These are phyloP conservation scores for Diaporthe citri DNA, from an alignment of 2,329 filamentous ascomycete genomes.

Conservation along the genomic window DNA sequence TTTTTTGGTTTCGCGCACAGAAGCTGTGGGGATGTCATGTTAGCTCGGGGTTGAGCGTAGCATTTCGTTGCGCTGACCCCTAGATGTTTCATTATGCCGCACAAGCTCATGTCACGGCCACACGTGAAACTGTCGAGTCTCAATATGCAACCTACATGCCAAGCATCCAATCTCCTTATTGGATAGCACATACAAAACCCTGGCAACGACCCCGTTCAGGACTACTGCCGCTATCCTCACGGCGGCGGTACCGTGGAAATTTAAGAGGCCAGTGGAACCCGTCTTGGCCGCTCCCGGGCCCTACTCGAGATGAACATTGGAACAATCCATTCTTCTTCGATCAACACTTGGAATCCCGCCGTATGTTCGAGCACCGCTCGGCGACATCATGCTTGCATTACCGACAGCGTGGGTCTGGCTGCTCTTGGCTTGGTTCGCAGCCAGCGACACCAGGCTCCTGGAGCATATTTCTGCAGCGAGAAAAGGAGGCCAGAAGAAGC, in stretches of 20 bases:
- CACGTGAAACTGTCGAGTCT: background rate
- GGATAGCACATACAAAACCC: background rate
- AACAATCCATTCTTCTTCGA: constrained; percentile 8
- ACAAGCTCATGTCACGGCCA: background rate
- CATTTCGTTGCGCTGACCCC: background rate
- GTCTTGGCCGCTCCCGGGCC: background rate
- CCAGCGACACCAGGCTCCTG: constrained; percentile 13
- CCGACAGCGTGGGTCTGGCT: constrained; percentile 25
- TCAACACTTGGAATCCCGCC: background rate
- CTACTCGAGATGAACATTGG: background rate
- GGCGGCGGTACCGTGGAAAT: background rate
- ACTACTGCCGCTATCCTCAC: background rate
- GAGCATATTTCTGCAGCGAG: background rate
- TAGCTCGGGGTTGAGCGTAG: background rate
- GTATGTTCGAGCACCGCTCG: background rate
- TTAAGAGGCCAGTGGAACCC: background rate
- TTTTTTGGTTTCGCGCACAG: background rate
- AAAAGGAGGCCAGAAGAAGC: background rate
- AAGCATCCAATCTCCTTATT: constrained; percentile 7
- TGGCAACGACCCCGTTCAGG: background rate
- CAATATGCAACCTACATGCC: background rate
- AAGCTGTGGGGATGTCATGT: background rate
- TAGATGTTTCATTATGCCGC: constrained; percentile 21
- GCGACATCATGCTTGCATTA: constrained; percentile 32
- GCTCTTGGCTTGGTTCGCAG: constrained; percentile 27